Conservation (phyloP, 257 asterid species). For the Salvia hispanica region DNA sequence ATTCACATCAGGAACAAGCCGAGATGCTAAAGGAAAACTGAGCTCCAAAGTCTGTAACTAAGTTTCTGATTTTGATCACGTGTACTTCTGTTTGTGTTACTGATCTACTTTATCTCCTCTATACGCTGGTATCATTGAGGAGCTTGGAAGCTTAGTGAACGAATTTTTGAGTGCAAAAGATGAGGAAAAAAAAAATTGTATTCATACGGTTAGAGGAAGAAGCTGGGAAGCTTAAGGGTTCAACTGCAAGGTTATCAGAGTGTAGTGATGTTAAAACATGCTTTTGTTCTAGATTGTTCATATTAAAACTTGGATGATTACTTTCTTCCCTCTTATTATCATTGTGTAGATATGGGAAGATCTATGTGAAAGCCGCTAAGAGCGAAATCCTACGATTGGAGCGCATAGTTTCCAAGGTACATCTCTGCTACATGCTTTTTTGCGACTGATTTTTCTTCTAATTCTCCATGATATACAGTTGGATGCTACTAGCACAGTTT, state of each 20-base stretch:
- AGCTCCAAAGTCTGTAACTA: conserved; percentile 62
- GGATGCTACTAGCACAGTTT: no score
- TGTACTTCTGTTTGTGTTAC: conserved; percentile 15
- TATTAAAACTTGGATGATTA: conserved; percentile 4
- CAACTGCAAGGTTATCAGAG: conserved; percentile 61
- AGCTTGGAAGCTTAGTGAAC: conserved; percentile 66
- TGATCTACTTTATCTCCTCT: conserved; percentile 27
- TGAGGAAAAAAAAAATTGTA: conserved; percentile 63
- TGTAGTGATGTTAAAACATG: conserved; percentile 9
- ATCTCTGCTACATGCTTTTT: not conserved
- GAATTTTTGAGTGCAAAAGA: conserved; percentile 59
- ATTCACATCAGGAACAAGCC: no score
- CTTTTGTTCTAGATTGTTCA: conserved; percentile 2
- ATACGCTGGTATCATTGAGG: conserved; percentile 86
- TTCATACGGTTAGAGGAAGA: conserved; percentile 68
- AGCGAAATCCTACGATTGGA: conserved; percentile 79
- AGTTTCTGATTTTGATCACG: conserved; percentile 13
- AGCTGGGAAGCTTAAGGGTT: conserved; percentile 70
- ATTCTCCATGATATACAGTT: no score
- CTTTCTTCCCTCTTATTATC: conserved; percentile 18
- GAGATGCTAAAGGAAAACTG: conserved; percentile 79
- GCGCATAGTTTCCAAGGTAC: conserved; percentile 90
- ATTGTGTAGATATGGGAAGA: conserved; percentile 63
- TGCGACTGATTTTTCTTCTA: not conserved
- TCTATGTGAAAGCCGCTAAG: conserved; percentile 84